Evolutionary conservation across 2,329 filamentous ascomycete genomes (phyloP).

Genomic region (Xylariaceae sp.): DNA sequence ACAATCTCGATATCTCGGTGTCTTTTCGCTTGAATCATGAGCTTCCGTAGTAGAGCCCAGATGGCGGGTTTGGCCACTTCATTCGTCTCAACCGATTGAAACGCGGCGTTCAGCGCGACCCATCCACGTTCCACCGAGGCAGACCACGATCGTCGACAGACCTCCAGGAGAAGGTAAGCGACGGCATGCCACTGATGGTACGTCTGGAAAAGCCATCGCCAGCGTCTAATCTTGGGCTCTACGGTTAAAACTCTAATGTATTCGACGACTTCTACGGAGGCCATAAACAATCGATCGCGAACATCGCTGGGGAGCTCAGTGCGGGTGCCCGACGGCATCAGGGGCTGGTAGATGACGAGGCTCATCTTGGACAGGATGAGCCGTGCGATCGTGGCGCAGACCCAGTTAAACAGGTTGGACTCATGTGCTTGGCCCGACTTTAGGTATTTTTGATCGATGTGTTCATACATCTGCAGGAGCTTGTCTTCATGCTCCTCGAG

Average conservation of each 20-base stretch:
- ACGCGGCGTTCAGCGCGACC: conserved; percentile 39
- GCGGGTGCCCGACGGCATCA: conserved; percentile 38
- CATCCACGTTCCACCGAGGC: conserved; percentile 47
- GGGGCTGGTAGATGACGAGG: conserved; percentile 49
- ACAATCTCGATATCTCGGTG: conserved; percentile 48
- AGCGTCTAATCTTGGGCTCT: conserved; percentile 44
- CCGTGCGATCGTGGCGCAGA: conserved; percentile 43
- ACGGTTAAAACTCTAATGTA: conserved; percentile 50
- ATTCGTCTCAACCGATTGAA: conserved; percentile 37
- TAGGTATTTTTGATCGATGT: conserved; percentile 51
- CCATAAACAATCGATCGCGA: conserved; percentile 42
- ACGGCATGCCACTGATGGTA: conserved; percentile 57
- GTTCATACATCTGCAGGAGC: conserved; percentile 42
- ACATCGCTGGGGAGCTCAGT: conserved; percentile 36
- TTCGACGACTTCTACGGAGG: conserved; percentile 51
- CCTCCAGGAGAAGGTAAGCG: conserved; percentile 50
- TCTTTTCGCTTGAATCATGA: conserved; percentile 48
- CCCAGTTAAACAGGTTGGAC: conserved; percentile 45
- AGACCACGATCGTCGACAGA: conserved; percentile 45
- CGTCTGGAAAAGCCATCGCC: conserved; percentile 55
- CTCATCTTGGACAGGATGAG: conserved; percentile 51
- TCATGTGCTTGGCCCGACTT: conserved; percentile 43
- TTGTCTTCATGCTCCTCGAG: conserved; percentile 42
- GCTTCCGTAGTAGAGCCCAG: conserved; percentile 49
- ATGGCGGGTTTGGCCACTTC: conserved; percentile 45